Evolutionary conservation across 1,284 basidiomycete genomes (phyloP).

Genomic region (Somion occarium): DNA sequence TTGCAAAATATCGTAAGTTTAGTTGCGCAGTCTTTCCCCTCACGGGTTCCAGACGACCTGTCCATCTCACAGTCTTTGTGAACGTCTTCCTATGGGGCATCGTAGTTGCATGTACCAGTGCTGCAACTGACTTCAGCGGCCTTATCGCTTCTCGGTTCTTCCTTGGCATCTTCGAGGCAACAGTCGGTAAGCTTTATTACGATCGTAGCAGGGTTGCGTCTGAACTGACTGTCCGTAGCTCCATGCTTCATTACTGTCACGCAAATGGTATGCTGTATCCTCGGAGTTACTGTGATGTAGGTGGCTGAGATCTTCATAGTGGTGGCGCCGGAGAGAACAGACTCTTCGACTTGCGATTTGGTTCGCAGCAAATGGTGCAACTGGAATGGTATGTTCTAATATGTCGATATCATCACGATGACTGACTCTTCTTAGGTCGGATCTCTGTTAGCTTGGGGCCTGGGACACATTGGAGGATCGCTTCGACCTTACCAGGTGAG

Average conservation of each 20-base stretch:
- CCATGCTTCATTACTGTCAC: slow-evolving; percentile 41
- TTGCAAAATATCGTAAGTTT: slow-evolving; percentile 35
- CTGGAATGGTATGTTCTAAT: slow-evolving; percentile 31
- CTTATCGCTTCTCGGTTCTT: slow-evolving; percentile 36
- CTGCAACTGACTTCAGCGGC: slow-evolving; percentile 35
- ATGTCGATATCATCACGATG: neutral
- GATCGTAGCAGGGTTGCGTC: too few species aligned
- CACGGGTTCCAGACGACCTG: neutral
- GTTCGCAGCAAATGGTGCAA: slow-evolving; percentile 37
- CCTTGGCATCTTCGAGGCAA: slow-evolving; percentile 40
- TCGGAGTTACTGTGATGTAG: too few species aligned
- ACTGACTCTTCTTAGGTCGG: slow-evolving; percentile 19
- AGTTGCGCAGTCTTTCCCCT: too few species aligned
- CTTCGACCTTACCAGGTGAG: slow-evolving; percentile 33
- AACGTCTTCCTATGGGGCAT: slow-evolving; percentile 40
- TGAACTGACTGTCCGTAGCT: slow-evolving; percentile 17
- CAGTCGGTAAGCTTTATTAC: slow-evolving; percentile 37
- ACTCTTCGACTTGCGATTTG: slow-evolving; percentile 38
- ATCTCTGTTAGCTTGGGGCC: slow-evolving; percentile 35
- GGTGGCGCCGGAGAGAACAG: slow-evolving; percentile 42
- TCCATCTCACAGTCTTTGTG: slow-evolving; percentile 31
- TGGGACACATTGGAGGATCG: slow-evolving; percentile 37
- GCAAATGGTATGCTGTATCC: slow-evolving; percentile 30
- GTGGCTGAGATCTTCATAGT: slow-evolving; percentile 26
- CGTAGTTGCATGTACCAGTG: slow-evolving; percentile 32